Base-by-base conservation (phyloP, 306 rosid species). In the Rubus idaeus region DNA sequence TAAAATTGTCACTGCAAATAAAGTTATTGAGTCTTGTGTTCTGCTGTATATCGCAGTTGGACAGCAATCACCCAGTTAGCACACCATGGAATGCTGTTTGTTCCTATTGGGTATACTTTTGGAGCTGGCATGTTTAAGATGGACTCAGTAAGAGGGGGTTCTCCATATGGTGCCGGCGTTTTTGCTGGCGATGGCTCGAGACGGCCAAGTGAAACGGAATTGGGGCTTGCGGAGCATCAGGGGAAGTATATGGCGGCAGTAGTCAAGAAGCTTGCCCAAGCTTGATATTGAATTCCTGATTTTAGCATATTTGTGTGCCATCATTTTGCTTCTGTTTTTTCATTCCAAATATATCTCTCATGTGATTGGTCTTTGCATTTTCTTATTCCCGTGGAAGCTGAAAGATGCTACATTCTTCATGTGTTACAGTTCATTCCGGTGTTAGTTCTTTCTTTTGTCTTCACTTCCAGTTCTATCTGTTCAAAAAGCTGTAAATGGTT, bases 81-180 rank as follows among this genome's bases (percentile, higher is more conserved):
- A 50, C 97, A 95, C 82, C 99, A 95, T 66, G 99, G 99, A 78
- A 95, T 95, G 99, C 69, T 92, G 74, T 95, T 86, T 83, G 97
- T 95, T 87, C 99, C 99, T 35, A 68, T 92, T 10, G 99, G 99
- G 64, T 95, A 90, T 84, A 95, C 97, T 47, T 95, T 92, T 78
- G 99, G 97, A 82, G 88, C 92, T 12, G 96, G 91, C 20, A 92
- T 95, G 97, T 92, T 92, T 79, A 95, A 87, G 85, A 86, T 92
- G 93, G 97, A 95, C 47, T 74, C 91, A 41, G 82, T 88, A 68
- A 80, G 97, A 88, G 99, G 97, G 73, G 99, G 97, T 68, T 83
- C 97, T 72, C 97, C 97, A 3, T 92, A 95, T 74, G 99, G 99
- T 50, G 99, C 99, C 0, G 97, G 99, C 70, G 92, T 84, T 46